Conservation (phyloP, 495 filamentous ascomycete genomes). For the Paragyromitra xinjiangensis region DNA sequence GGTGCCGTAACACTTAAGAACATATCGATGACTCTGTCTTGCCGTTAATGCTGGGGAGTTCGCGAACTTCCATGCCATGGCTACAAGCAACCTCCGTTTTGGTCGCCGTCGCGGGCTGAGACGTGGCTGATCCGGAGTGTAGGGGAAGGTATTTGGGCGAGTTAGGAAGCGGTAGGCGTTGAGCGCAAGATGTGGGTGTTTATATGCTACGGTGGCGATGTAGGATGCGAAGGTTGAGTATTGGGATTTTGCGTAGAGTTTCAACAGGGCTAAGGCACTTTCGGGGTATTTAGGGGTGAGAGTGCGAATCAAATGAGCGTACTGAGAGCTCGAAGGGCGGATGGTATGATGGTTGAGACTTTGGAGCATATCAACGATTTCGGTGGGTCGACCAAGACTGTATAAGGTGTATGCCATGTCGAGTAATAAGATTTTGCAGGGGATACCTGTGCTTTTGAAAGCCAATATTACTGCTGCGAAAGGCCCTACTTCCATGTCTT, state of each 20-base stretch:
- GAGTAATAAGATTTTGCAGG: conserved; percentile 35
- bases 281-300: conserved; percentile 22
- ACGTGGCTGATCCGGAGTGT: conserved; percentile 33
- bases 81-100: conserved; percentile 28
- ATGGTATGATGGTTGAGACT: conserved; percentile 33
- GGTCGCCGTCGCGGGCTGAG: conserved; percentile 28
- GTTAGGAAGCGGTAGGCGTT: conserved; percentile 48
- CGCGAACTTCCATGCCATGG: conserved; percentile 51
- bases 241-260: conserved; percentile 48
- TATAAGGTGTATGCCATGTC: conserved; percentile 50
- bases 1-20: conserved; percentile 37
- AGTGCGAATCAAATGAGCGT: conserved; percentile 35
- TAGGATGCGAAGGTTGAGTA: conserved; percentile 46
- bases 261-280: conserved; percentile 14
- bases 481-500: background rate
- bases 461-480: conserved; percentile 44
- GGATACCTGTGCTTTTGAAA: conserved; percentile 44
- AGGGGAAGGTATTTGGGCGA: conserved; percentile 31
- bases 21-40: conserved; percentile 37
- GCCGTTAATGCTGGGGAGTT: conserved; percentile 44
- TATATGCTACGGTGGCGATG: conserved; percentile 37
- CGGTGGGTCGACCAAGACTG: conserved; percentile 31
- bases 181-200: conserved; percentile 40
- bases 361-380: conserved; percentile 37
- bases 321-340: conserved; percentile 39